A percentile compares a stretch with the other conserved stretches of the same genome.
Conservation (phyloP, 1,284 basidiomycete species). For the Lentinula novae-zelandiae region DNA sequence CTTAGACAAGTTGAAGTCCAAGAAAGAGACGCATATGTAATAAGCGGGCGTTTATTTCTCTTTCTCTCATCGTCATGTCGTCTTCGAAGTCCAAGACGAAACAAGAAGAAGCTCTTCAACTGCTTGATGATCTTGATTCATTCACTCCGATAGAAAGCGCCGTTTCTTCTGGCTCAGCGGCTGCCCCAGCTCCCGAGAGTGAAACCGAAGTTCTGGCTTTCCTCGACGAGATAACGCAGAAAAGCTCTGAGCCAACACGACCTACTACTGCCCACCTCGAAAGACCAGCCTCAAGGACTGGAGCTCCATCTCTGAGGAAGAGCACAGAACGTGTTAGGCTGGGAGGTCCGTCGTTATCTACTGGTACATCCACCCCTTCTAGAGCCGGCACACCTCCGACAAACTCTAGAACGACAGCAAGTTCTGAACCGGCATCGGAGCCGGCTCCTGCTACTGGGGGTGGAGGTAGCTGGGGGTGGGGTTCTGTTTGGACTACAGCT, state of each 20-base stretch:
- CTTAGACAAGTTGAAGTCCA: background rate
- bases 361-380: conserved; percentile 20
- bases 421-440: conserved; percentile 19
- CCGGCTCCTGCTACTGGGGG: conserved; percentile 24
- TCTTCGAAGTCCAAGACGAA: conserved; percentile 71
- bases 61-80: background rate
- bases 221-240: conserved; percentile 92
- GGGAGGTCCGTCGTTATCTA: conserved; percentile 29
- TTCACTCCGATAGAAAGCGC: conserved; percentile 41
- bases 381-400: conserved; percentile 33
- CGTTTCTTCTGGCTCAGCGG: conserved; percentile 21
- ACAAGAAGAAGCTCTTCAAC: conserved; percentile 84
- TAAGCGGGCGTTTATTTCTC: background rate
- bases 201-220: conserved; percentile 88
- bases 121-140: conserved; percentile 88
- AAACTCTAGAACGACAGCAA: conserved; percentile 25
- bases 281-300: conserved; percentile 59
- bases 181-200: conserved; percentile 19
- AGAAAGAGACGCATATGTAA: background rate
- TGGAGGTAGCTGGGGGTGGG: conserved; percentile 68
- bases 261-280: conserved; percentile 51
- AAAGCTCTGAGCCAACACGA: conserved; percentile 73
- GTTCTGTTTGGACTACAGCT: conserved; percentile 84
- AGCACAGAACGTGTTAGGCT: conserved; percentile 73
- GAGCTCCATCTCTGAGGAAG: conserved; percentile 71